Conservation (phyloP, 805 yeast species). For the Limtongia smithiae region DNA sequence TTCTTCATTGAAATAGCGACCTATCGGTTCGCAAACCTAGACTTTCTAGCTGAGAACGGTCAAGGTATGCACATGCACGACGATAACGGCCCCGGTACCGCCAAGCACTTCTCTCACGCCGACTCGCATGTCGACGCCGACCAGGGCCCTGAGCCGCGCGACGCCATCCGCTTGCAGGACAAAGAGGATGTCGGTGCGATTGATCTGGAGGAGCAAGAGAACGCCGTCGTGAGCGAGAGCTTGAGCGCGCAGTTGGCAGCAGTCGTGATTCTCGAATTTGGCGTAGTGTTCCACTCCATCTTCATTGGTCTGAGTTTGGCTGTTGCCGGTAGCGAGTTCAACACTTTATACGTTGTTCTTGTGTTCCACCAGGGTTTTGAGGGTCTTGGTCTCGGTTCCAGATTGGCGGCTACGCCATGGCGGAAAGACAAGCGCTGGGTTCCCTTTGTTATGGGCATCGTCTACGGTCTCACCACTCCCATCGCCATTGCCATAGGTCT, state of each 20-base stretch:
- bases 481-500: conserved; percentile 69
- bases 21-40: conserved; percentile 39
- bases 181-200: neutral
- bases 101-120: conserved; percentile 27
- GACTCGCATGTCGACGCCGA: conserved; percentile 27
- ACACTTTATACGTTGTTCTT: conserved; percentile 59
- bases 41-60: conserved; percentile 3
- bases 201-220: neutral
- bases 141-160: conserved; percentile 8
- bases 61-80: conserved; percentile 7
- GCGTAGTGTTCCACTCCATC: conserved; percentile 77
- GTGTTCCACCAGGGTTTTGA: conserved; percentile 63
- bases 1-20: conserved; percentile 51
- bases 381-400: conserved; percentile 74
- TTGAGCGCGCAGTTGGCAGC: conserved; percentile 38
- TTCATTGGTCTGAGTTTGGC: conserved; percentile 77
- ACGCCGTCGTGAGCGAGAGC: conserved; percentile 1
- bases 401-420: conserved; percentile 59
- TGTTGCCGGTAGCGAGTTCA: conserved; percentile 73
- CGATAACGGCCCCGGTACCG: conserved; percentile 15
- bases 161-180: conserved; percentile 10
- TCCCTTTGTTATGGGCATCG: conserved; percentile 51
- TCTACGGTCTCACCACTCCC: conserved; percentile 62
- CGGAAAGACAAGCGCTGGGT: conserved; percentile 46
- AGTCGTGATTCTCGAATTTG: conserved; percentile 65